Conservation (phyloP, 2,329 filamentous ascomycete genomes). For the Pseudohalonectria lignicola region DNA sequence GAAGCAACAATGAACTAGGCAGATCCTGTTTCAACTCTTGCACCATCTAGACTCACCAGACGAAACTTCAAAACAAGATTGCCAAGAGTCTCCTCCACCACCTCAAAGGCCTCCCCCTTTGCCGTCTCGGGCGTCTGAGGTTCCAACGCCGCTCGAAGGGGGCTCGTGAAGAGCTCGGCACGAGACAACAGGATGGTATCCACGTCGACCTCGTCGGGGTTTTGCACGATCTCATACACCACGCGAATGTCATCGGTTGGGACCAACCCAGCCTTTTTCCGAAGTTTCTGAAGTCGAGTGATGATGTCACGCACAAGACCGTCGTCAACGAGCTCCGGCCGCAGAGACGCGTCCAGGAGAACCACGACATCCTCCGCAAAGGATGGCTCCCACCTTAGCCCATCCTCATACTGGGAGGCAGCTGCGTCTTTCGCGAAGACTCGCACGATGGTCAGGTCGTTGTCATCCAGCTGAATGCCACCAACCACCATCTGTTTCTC, state of each 20-base stretch:
- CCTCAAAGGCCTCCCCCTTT: background rate
- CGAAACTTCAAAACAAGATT: background rate
- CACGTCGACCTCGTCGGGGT: constrained; percentile 67
- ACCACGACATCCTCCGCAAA: constrained; percentile 60
- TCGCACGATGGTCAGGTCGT: constrained; percentile 73
- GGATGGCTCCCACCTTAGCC: constrained; percentile 9
- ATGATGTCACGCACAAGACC: constrained; percentile 87
- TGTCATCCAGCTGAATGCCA: constrained; percentile 70
- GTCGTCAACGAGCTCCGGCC: constrained; percentile 79
- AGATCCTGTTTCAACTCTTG: too few relatives aligned
- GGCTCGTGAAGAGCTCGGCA: constrained; percentile 59
- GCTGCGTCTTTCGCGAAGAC: too few relatives aligned
- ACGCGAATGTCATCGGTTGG: constrained; percentile 93
- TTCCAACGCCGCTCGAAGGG: constrained; percentile 65
- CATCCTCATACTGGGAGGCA: too few relatives aligned
- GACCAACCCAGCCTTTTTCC: constrained; percentile 86
- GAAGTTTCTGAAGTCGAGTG: constrained; percentile 80
- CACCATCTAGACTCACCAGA: too few relatives aligned
- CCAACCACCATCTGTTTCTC: constrained; percentile 71
- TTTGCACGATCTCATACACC: constrained; percentile 74
- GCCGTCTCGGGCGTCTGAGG: background rate
- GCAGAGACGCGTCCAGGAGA: constrained; percentile 65
- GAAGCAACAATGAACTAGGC: too few relatives aligned
- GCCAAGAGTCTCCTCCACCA: background rate
- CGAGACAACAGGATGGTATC: constrained; percentile 60